A percentile compares a stretch with the other conserved stretches of the same genome.
phyloP scores from a whole-genome alignment of 2,329 filamentous ascomycete species.

The Aspergillus ochraceus region DNA sequence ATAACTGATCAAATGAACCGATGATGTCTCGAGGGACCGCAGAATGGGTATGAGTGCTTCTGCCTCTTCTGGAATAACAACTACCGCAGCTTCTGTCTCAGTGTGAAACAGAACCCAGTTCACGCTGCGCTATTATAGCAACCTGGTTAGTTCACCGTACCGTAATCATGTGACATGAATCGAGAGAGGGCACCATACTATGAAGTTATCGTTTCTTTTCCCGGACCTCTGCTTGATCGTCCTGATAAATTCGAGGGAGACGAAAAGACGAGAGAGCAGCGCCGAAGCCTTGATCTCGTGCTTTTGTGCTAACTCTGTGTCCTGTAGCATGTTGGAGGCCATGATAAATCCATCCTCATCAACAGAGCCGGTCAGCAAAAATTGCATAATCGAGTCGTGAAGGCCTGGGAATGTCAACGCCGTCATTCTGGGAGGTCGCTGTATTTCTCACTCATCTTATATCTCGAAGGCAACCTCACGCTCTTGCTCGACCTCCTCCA shows the following conservation, averaged over 20 bases:
- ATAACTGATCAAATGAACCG: slow-evolving; percentile 56
- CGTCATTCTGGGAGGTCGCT: slow-evolving; percentile 46
- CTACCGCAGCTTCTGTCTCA: slow-evolving; percentile 49
- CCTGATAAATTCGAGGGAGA: slow-evolving; percentile 15
- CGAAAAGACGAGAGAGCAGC: slow-evolving; percentile 7
- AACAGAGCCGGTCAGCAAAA: slow-evolving; percentile 4
- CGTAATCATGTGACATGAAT: too few relatives aligned
- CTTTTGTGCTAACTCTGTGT: slow-evolving; percentile 10
- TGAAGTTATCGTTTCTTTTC: slow-evolving; percentile 10
- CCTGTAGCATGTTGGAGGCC: slow-evolving; percentile 10
- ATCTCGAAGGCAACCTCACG: slow-evolving; percentile 61
- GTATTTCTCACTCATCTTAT: slow-evolving; percentile 56
- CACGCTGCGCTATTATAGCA: slow-evolving; percentile 34
- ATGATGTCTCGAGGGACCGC: slow-evolving; percentile 7
- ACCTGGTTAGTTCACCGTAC: too few relatives aligned
- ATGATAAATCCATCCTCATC: not conserved
- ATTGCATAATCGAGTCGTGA: slow-evolving; percentile 43
- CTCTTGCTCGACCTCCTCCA: slow-evolving; percentile 61
- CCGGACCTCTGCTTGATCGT: slow-evolving; percentile 10
- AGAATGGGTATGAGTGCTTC: slow-evolving; percentile 55
- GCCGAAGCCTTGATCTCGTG: slow-evolving; percentile 2
- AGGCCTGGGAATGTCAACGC: slow-evolving; percentile 49
- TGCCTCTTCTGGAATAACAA: slow-evolving; percentile 65
- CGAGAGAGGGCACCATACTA: not conserved
- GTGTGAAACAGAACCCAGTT: slow-evolving; percentile 63